These are phyloP conservation scores for Coemansia sp. DNA, from an alignment of 192 early-diverging fungal genomes.

Conservation along the genomic window DNA sequence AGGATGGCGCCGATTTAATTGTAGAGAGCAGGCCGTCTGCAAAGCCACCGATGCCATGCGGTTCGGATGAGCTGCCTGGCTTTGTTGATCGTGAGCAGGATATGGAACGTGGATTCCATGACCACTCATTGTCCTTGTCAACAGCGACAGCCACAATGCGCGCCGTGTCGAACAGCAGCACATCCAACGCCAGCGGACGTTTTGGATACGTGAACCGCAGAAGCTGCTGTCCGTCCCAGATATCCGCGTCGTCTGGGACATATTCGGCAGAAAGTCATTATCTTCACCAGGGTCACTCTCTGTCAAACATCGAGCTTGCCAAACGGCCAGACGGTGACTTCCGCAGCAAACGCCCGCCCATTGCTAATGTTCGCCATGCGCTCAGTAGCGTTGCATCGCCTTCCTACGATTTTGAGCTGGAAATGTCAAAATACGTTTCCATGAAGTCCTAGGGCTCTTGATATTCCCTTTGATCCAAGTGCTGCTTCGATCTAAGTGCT, in stretches of 20 bases:
- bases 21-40: not conserved
- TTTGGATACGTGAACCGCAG: constrained; percentile 5
- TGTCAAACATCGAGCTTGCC: not conserved
- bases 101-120: not conserved
- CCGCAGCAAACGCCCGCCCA: not conserved
- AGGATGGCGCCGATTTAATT: not conserved
- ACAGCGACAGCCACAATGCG: constrained; percentile 8
- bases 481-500: no score
- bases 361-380: constrained; percentile 4
- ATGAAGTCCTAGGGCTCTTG: constrained; percentile 12
- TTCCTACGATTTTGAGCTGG: constrained; percentile 27
- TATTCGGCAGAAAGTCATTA: constrained; percentile 7
- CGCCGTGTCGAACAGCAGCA: not conserved
- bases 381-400: constrained; percentile 15
- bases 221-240: constrained; percentile 20
- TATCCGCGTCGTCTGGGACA: constrained; percentile 7
- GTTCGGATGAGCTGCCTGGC: not conserved
- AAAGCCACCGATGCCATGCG: not conserved
- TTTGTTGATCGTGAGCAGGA: not conserved
- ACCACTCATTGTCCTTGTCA: constrained; percentile 4
- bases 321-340: not conserved
- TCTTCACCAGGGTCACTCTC: not conserved
- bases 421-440: constrained; percentile 35
- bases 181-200: not conserved
- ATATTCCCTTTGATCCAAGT: no score